These are phyloP conservation scores for Hyaloscypha finlandica DNA, from an alignment of 495 filamentous ascomycete species.

Conservation along the genomic window DNA sequence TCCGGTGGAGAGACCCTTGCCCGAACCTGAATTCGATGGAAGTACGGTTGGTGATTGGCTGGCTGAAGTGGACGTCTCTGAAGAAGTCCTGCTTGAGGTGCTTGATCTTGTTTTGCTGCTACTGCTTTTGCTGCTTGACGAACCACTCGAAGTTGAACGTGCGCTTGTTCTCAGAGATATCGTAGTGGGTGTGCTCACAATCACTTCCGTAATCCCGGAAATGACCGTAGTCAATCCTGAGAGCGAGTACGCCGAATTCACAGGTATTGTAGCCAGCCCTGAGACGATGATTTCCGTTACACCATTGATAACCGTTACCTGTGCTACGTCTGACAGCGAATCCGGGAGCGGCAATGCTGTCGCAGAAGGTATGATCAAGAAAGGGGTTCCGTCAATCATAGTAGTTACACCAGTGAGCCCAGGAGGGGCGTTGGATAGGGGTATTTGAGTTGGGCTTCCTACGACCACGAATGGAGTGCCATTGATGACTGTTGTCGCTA, in stretches of 20 bases:
- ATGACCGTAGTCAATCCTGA: slow-evolving; percentile 19
- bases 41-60: neutral
- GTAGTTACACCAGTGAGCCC: neutral
- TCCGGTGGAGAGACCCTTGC: neutral
- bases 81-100: neutral
- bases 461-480: neutral
- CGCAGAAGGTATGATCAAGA: slow-evolving; percentile 9
- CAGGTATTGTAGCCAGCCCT: slow-evolving; percentile 14
- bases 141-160: neutral
- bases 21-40: neutral
- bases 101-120: neutral
- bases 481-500: neutral
- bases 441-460: neutral
- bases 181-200: slow-evolving; percentile 12
- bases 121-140: neutral
- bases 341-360: neutral
- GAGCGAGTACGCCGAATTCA: slow-evolving; percentile 12
- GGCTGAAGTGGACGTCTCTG: neutral
- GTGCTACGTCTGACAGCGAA: neutral
- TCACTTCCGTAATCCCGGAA: slow-evolving; percentile 16
- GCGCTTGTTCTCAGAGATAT: slow-evolving; percentile 7
- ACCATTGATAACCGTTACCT: slow-evolving; percentile 11
- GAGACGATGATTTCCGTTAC: slow-evolving; percentile 10
- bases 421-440: neutral
- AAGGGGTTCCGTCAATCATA: slow-evolving; percentile 4